A percentile compares a stretch with the other conserved stretches of the same genome.
Evolutionary conservation across 306 rosid species (phyloP).

Genomic region (Datisca glomerata): DNA sequence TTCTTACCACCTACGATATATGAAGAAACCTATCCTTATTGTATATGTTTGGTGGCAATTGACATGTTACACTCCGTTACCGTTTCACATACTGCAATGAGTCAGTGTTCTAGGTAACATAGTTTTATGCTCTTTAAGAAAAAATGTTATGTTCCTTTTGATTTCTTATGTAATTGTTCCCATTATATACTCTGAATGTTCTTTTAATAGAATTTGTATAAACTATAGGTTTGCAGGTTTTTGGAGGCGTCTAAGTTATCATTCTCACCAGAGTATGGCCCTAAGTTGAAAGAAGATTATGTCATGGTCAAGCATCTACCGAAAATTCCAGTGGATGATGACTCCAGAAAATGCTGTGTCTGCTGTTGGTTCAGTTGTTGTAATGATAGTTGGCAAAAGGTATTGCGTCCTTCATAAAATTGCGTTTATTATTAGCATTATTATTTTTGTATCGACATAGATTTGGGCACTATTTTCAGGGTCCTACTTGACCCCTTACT

Average conservation of each 20-base stretch:
- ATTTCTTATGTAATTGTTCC: conserved; percentile 13
- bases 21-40: too few relatives aligned
- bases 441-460: too few relatives aligned
- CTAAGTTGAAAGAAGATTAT: conserved; percentile 88
- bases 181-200: conserved; percentile 6
- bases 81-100: too few relatives aligned
- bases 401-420: conserved; percentile 17
- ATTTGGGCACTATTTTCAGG: too few relatives aligned
- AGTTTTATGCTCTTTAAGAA: background rate
- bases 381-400: conserved; percentile 99
- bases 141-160: conserved; percentile 4
- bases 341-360: conserved; percentile 62
- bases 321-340: conserved; percentile 43
- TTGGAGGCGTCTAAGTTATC: conserved; percentile 93
- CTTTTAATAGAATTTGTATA: conserved; percentile 13
- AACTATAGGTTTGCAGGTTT: conserved; percentile 86
- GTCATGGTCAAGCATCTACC: conserved; percentile 96
- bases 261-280: conserved; percentile 91
- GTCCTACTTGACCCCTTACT: too few relatives aligned
- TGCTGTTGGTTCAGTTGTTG: conserved; percentile 72
- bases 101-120: too few relatives aligned
- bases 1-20: too few relatives aligned
- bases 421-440: background rate
- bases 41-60: too few relatives aligned
- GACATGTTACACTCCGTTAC: too few relatives aligned